These are phyloP conservation scores for Neurospora sp. DNA, from an alignment of 2,329 filamentous ascomycete species.

Conservation along the genomic window DNA sequence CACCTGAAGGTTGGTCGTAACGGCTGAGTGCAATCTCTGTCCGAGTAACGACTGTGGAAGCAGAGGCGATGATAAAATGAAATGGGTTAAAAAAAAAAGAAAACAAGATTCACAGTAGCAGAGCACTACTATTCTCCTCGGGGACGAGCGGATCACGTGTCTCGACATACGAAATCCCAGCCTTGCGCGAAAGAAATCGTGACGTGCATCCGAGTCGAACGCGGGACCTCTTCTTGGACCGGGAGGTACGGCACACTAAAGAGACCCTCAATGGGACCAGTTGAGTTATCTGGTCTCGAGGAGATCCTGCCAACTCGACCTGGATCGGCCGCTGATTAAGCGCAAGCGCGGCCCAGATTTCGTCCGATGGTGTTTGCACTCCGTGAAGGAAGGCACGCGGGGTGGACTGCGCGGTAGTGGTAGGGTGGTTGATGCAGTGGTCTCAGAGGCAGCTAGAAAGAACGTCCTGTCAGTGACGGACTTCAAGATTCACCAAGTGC, in stretches of 20 bases:
- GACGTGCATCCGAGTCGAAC: neutral
- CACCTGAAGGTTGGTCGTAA: neutral
- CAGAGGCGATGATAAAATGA: neutral
- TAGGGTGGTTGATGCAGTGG: neutral
- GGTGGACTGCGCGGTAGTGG: neutral
- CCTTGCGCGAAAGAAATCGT: neutral
- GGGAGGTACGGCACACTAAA: neutral
- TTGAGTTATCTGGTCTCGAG: neutral
- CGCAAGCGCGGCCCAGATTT: neutral
- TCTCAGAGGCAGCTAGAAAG: neutral
- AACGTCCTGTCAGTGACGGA: too few species aligned
- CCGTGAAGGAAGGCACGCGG: neutral
- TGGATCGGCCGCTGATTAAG: neutral
- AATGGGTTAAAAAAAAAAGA: neutral
- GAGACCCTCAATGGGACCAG: neutral
- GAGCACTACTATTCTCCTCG: neutral
- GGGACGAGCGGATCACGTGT: neutral
- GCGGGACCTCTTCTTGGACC: neutral
- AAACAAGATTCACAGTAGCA: neutral
- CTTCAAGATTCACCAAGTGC: too few species aligned
- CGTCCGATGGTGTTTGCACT: neutral
- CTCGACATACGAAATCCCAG: neutral
- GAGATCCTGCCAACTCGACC: neutral
- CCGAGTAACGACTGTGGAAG: neutral
- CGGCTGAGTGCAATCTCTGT: neutral